Conservation (phyloP, 495 filamentous ascomycete genomes). For the Mycothermus thermophilus region DNA sequence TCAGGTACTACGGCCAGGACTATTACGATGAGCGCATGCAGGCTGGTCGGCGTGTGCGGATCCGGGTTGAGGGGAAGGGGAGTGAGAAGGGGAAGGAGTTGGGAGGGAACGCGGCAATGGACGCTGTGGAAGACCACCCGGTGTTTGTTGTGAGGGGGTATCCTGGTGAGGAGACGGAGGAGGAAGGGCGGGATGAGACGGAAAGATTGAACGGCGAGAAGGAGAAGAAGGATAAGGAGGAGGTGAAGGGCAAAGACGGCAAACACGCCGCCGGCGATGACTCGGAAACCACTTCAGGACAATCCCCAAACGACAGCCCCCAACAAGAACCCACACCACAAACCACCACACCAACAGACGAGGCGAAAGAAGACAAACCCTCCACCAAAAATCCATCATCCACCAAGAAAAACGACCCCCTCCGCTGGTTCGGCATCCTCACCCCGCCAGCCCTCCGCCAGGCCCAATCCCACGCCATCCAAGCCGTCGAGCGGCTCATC, state of each 20-base stretch:
- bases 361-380: too few relatives aligned
- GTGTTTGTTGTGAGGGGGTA: slow-evolving; percentile 1
- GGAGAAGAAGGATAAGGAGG: background rate
- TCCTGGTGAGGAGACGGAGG: background rate
- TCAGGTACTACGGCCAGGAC: slow-evolving; percentile 46
- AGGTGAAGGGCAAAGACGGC: too few relatives aligned
- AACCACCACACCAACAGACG: too few relatives aligned
- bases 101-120: background rate
- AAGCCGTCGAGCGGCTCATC: slow-evolving; percentile 31
- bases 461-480: slow-evolving; percentile 38
- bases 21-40: slow-evolving; percentile 64
- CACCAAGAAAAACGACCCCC: slow-evolving; percentile 44
- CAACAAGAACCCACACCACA: too few relatives aligned
- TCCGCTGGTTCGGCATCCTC: slow-evolving; percentile 58
- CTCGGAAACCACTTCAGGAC: slow-evolving; percentile 1
- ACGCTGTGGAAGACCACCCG: too few relatives aligned
- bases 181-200: background rate
- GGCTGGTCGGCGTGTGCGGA: slow-evolving; percentile 30
- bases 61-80: slow-evolving; percentile 1
- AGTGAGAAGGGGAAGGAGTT: background rate
- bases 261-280: background rate
- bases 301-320: slow-evolving; percentile 2
- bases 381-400: too few relatives aligned
- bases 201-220: background rate
- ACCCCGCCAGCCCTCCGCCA: slow-evolving; percentile 44